Conservation (phyloP, 1,139 yeast species). For the Casaregolazyma lundiana region DNA sequence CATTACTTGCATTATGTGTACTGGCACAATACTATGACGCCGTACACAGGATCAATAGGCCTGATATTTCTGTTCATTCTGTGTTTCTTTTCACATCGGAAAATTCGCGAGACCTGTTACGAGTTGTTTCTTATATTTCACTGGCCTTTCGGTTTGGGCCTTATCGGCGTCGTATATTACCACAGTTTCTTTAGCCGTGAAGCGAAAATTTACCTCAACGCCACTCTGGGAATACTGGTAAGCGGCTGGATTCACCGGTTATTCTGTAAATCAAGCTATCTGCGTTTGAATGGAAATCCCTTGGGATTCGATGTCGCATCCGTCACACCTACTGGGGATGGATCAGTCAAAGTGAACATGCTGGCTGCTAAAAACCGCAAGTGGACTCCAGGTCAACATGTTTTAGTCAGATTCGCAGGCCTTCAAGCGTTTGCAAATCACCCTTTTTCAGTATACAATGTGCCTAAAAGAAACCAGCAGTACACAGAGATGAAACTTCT, state of each 20-base stretch:
- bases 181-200: constrained; percentile 42
- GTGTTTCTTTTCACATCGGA: constrained; percentile 44
- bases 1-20: constrained; percentile 9
- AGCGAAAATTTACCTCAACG: constrained; percentile 49
- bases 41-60: constrained; percentile 41
- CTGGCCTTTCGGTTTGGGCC: constrained; percentile 56
- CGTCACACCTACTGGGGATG: constrained; percentile 31
- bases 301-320: constrained; percentile 45
- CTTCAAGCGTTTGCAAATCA: constrained; percentile 51
- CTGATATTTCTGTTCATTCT: constrained; percentile 44
- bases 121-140: constrained; percentile 54
- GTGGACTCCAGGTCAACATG: constrained; percentile 63
- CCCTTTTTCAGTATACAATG: constrained; percentile 55
- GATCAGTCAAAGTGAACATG: constrained; percentile 42
- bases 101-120: constrained; percentile 43
- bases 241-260: constrained; percentile 50
- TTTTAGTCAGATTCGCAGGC: constrained; percentile 48
- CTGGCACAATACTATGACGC: constrained; percentile 13
- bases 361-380: constrained; percentile 35
- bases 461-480: constrained; percentile 27
- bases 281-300: constrained; percentile 39
- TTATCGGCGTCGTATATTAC: constrained; percentile 48
- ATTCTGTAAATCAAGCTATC: constrained; percentile 45
- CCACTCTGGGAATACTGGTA: constrained; percentile 50
- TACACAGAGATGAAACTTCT: constrained; percentile 42